A percentile compares a stretch with the other conserved stretches of the same genome.
Evolutionary conservation across 371 early-diverging fungal species (phyloP).

Genomic region (Lichtheimia ramosa): DNA sequence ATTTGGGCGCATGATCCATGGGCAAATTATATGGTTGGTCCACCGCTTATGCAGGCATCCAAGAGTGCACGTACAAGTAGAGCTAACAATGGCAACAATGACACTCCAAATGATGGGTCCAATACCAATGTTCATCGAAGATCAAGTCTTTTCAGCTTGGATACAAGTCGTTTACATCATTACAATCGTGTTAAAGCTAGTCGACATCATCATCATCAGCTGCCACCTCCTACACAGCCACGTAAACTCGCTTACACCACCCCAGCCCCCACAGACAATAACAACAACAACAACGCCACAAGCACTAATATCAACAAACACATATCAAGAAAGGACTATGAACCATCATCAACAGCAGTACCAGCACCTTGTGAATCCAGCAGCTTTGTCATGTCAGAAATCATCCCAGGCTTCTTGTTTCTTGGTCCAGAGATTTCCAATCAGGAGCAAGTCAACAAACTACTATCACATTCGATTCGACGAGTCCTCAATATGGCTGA

Average conservation of each 20-base stretch:
- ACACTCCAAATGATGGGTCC: background rate
- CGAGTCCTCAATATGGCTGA: conserved; percentile 66
- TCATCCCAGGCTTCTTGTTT: conserved; percentile 57
- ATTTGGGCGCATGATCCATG: conserved; percentile 32
- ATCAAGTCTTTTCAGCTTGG: conserved; percentile 43
- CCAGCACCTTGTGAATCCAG: background rate
- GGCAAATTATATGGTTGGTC: conserved; percentile 5
- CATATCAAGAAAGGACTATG: too few relatives aligned
- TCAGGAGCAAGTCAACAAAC: conserved; percentile 35
- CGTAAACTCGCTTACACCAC: conserved; percentile 14
- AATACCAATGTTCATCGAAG: conserved; percentile 26
- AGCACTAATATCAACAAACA: background rate
- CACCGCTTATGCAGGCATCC: conserved; percentile 13
- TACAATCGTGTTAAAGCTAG: background rate
- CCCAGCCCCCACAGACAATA: conserved; percentile 2
- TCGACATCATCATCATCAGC: background rate
- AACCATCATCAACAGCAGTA: too few relatives aligned
- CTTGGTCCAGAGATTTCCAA: conserved; percentile 62
- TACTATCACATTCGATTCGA: conserved; percentile 42
- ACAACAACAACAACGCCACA: conserved; percentile 2
- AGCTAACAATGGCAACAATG: too few relatives aligned
- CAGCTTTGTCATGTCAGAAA: conserved; percentile 53
- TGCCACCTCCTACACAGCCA: background rate
- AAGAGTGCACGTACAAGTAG: conserved; percentile 32
- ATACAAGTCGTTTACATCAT: conserved; percentile 20